Evolutionary conservation across 176 grass and related monocot genomes (phyloP).

Genomic region (Rhynchospora pubera): DNA sequence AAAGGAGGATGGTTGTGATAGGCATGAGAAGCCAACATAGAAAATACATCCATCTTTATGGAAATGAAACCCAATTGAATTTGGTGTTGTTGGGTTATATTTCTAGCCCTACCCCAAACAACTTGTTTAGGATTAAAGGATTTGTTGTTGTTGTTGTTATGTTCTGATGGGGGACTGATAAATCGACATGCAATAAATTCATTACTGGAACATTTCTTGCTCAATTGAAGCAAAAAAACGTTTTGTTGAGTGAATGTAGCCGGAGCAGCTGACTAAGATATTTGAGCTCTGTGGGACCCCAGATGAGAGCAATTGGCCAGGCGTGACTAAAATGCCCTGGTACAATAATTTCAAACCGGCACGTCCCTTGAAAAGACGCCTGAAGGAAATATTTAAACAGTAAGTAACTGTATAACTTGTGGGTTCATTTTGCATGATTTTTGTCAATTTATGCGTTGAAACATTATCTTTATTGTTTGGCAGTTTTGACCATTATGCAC

Average conservation of each 20-base stretch:
- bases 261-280: slow-evolving; percentile 77
- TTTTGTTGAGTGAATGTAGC: slow-evolving; percentile 28
- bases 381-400: slow-evolving; percentile 81
- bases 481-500: slow-evolving; percentile 81
- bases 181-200: background rate
- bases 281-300: slow-evolving; percentile 93
- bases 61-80: no score
- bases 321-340: slow-evolving; percentile 86
- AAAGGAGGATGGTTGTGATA: no score
- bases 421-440: slow-evolving; percentile 16
- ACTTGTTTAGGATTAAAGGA: no score
- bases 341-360: slow-evolving; percentile 90
- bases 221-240: background rate
- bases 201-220: background rate
- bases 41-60: no score
- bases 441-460: background rate
- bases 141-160: background rate
- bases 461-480: slow-evolving; percentile 6
- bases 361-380: slow-evolving; percentile 52
- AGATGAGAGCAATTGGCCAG: slow-evolving; percentile 73
- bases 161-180: background rate
- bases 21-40: no score
- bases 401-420: slow-evolving; percentile 39
- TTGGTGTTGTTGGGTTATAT: no score
- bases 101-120: no score